A percentile compares a stretch with the other conserved stretches of the same genome.
phyloP scores from a whole-genome alignment of 2,329 filamentous ascomycete genomes.

The Phialophora tarda region DNA sequence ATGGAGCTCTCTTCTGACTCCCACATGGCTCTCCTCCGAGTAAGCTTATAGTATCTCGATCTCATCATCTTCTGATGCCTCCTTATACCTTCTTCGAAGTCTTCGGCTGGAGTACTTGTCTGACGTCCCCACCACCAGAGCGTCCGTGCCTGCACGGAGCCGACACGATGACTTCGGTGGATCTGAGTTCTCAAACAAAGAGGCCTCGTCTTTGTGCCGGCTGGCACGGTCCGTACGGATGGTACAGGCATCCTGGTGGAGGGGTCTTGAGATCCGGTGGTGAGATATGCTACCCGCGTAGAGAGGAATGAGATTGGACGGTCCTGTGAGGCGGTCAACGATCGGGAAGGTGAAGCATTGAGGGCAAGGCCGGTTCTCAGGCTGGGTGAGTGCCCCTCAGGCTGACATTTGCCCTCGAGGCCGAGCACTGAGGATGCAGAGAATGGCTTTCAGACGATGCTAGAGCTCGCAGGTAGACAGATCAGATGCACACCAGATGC shows the following conservation, averaged over 20 bases:
- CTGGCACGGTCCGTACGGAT: not conserved
- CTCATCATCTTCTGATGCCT: conserved; percentile 38
- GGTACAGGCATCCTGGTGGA: not conserved
- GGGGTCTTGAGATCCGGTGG: not conserved
- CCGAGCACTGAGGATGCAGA: not conserved
- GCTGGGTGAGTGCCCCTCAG: not conserved
- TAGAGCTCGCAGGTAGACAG: not conserved
- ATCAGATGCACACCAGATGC: not conserved
- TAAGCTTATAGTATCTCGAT: conserved; percentile 37
- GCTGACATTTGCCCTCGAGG: not conserved
- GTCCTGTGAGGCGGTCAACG: not conserved
- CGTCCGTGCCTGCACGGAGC: conserved; percentile 28
- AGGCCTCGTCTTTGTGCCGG: conserved; percentile 6
- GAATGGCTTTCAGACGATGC: not conserved
- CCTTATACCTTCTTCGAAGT: conserved; percentile 34
- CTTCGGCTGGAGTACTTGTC: conserved; percentile 26
- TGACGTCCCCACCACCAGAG: conserved; percentile 40
- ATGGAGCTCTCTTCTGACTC: conserved; percentile 32
- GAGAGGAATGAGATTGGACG: not conserved
- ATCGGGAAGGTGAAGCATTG: not conserved
- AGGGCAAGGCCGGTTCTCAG: not conserved
- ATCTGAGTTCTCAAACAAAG: conserved; percentile 20
- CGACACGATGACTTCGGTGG: conserved; percentile 13
- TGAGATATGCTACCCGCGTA: not conserved
- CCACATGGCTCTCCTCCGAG: conserved; percentile 36